Conservation (phyloP, 106 monocot species). For the Allium sativum region DNA sequence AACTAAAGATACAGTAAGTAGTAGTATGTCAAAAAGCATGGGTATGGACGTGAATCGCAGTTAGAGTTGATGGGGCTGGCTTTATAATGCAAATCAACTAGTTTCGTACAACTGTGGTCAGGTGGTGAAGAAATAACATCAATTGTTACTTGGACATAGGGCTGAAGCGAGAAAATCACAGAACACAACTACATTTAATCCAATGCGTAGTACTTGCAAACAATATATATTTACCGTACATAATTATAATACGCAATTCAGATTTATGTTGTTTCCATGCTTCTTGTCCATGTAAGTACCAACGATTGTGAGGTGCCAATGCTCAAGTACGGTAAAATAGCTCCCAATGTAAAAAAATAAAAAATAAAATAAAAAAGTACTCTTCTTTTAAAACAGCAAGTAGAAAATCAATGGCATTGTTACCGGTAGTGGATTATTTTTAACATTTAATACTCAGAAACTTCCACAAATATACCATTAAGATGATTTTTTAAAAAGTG, state of each 20-base stretch:
- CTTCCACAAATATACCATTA: too few relatives aligned
- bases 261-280: too few relatives aligned
- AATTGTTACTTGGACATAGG: constrained; percentile 29
- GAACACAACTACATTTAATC: too few relatives aligned
- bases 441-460: too few relatives aligned
- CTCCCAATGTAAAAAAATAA: neutral
- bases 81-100: constrained; percentile 45
- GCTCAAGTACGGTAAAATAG: neutral
- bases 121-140: constrained; percentile 33
- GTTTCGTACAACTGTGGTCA: constrained; percentile 39
- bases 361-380: neutral
- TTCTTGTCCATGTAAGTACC: too few relatives aligned
- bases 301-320: too few relatives aligned
- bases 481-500: too few relatives aligned
- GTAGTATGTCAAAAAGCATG: too few relatives aligned
- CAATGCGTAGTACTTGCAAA: too few relatives aligned
- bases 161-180: neutral
- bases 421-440: constrained; percentile 22
- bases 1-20: too few relatives aligned
- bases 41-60: constrained; percentile 1
- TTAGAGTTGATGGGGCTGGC: constrained; percentile 36
- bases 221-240: too few relatives aligned
- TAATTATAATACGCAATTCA: too few relatives aligned
- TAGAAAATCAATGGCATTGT: constrained; percentile 34
- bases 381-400: neutral